Base-by-base conservation (phyloP, 129 eudicot genomes). In the Flaveria ramosissima region DNA sequence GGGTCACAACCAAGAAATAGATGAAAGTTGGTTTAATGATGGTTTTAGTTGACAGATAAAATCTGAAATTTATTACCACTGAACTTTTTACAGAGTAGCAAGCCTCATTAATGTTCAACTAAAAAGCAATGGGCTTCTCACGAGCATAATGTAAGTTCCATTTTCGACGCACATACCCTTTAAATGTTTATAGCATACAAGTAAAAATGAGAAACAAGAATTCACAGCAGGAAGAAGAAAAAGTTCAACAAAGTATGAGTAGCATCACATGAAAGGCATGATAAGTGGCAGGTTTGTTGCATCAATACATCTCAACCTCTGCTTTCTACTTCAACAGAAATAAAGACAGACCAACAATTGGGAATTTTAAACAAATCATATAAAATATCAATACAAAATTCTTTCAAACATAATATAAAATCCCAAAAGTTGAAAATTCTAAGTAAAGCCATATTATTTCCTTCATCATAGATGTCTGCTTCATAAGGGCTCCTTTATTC, bases 231-330 rank as follows among this genome's bases (percentile, higher is more conserved):
- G 45, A 52, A 75, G 15, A 75, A 21, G 80, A 63, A 57, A 47
- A 60, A n/a, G 71, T 61, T 47, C 17, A 70, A 71, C 36, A 81
- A 73, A 70, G 70, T 48, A 72, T 24, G 47, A 62, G 78, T 78
- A 68, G 73, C 63, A 84, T 88, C 96, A 84, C 91, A 81, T 60
- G 91, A 83, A 76, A 72, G 61, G 52, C 84, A 72, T 81, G 85
- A 76, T 26, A 70, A 76, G 71, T 78, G 79, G 70, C 86, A 75
- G 68, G 73, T 62, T 71, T 60, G 23, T 43, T 74, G 39, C 41
- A 42, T 36, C 47, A 27, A 50, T 64, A 62, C 1, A 71, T 53
- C 42, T 46, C 42, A 42, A 14, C 42, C 56, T 68, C 57, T 36
- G 30, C 60, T 72, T 73, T 80, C 67, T 77, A 14, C 68, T 78